Evolutionary conservation across 2,329 filamentous ascomycete species (phyloP), one percentile per base, ranked within the genome.

Genomic region (Pseudogymnoascus sp.): DNA sequence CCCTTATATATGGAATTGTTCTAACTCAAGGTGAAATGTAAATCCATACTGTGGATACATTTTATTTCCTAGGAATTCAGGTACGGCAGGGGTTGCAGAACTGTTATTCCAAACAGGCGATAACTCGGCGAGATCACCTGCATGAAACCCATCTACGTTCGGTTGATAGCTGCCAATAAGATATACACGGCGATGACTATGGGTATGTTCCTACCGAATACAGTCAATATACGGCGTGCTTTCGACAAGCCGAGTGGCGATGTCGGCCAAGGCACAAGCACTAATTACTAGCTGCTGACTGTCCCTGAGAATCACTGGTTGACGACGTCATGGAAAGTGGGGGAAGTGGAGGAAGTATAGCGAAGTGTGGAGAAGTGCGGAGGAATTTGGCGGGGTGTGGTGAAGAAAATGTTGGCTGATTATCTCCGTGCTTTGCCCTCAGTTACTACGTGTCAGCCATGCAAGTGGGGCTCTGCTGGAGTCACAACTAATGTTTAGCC

Each of bases 401-500:
- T 5, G 36, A n/a, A 15, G 36, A n/a, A 39, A n/a, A 39, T 15
- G 13, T 13, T n/a, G 5, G n/a, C 13, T 39, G 36, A 39, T 36
- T 36, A 36, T 13, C 35, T 10, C 35, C 35, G 15, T 39, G 36
- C n/a, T 39, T 39, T 39, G 13, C 15, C 13, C 13, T 39, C 13
- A n/a, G 13, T 15, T 15, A 39, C 36, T 15, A 4, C 5, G 13
- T 39, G 36, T n/a, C 36, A n/a, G 36, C 36, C 13, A 5, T 37
- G 35, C 13, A 4, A n/a, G 35, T 13, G 35, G 35, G 35, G 35
- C 13, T n/a, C 3, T n/a, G 13, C 35, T 37, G 35, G 13, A 37
- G 35, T 37, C 35, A 37, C 35, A 37, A 37, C 4, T 59, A 62
- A 5, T 63, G 65, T 45, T 65, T 66, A 39, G 64, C 62, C 13